These are phyloP conservation scores for Bipolaris bicolor DNA, from an alignment of 2,329 filamentous ascomycete species.

Conservation along the genomic window DNA sequence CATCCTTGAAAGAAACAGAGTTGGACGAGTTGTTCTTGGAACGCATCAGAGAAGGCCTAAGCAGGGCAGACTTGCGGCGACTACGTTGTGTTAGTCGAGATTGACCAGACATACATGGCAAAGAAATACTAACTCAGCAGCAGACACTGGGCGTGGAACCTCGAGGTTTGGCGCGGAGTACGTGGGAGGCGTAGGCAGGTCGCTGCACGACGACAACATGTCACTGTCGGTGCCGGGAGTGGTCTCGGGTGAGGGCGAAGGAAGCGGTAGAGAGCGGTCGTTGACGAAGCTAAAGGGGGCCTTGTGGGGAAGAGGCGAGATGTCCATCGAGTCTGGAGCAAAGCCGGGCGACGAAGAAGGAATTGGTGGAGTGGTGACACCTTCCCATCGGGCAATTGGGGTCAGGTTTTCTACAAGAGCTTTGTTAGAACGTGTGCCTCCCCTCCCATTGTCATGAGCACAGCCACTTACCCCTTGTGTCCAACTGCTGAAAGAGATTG, in stretches of 20 bases:
- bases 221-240: slow-evolving; percentile 55
- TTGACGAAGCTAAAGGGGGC: slow-evolving; percentile 65
- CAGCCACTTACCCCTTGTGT: slow-evolving; percentile 63
- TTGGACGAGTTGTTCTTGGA: slow-evolving; percentile 77
- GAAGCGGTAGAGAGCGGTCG: slow-evolving; percentile 69
- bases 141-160: slow-evolving; percentile 44
- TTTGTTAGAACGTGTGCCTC: slow-evolving; percentile 37
- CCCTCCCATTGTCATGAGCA: slow-evolving; percentile 15
- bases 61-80: slow-evolving; percentile 56
- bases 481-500: slow-evolving; percentile 66
- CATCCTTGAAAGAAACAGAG: slow-evolving; percentile 64
- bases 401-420: slow-evolving; percentile 51
- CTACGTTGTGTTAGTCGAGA: slow-evolving; percentile 34
- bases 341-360: slow-evolving; percentile 81
- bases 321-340: slow-evolving; percentile 81
- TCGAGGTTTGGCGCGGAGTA: slow-evolving; percentile 38
- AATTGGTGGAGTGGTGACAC: slow-evolving; percentile 82
- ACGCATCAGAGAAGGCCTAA: slow-evolving; percentile 76
- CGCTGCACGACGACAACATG: slow-evolving; percentile 49
- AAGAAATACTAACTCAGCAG: slow-evolving; percentile 44
- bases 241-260: slow-evolving; percentile 72
- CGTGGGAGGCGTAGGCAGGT: slow-evolving; percentile 34
- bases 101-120: neutral
- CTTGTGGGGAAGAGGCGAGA: slow-evolving; percentile 90
- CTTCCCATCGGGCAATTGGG: slow-evolving; percentile 61